A percentile compares a stretch with the other conserved stretches of the same genome.
These are phyloP conservation scores for Phyllosticta citribraziliensis DNA, from an alignment of 2,329 filamentous ascomycete genomes.

Conservation along the genomic window DNA sequence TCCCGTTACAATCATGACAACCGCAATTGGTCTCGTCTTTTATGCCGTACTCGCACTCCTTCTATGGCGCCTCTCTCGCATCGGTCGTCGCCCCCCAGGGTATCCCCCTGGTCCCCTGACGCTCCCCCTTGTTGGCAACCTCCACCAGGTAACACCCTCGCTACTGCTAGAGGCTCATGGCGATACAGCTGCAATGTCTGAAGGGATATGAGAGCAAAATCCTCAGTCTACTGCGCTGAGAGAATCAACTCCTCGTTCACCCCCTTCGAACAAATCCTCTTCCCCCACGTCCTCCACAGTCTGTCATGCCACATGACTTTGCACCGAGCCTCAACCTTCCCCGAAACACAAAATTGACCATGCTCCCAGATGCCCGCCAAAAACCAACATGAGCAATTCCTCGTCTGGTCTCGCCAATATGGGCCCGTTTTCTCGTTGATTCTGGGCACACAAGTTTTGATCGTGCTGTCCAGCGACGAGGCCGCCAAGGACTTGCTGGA, in stretches of 20 bases:
- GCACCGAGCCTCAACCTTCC: not conserved
- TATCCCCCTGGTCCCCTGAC: slow-evolving; percentile 44
- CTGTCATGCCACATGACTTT: no score
- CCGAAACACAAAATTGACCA: not conserved
- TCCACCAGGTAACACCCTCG: slow-evolving; percentile 30
- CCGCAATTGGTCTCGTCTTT: not conserved
- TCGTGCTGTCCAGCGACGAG: slow-evolving; percentile 38
- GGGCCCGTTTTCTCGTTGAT: slow-evolving; percentile 44
- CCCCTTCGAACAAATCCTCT: no score
- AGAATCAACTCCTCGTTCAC: no score
- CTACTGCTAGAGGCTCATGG: not conserved
- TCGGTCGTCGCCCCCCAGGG: slow-evolving; percentile 21
- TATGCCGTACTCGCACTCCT: not conserved
- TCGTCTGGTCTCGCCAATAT: slow-evolving; percentile 45
- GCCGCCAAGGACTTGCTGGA: slow-evolving; percentile 45
- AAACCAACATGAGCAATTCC: slow-evolving; percentile 37
- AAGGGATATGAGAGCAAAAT: no score
- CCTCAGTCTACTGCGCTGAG: no score
- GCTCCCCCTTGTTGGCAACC: slow-evolving; percentile 42
- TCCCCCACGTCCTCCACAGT: no score
- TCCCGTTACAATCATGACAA: not conserved
- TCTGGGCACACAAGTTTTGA: slow-evolving; percentile 37
- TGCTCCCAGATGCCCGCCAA: slow-evolving; percentile 29
- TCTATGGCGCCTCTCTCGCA: slow-evolving; percentile 1
- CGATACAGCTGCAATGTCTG: no score